phyloP scores from a whole-genome alignment of 169 alveolate species.

The Cryptosporidium felis region DNA sequence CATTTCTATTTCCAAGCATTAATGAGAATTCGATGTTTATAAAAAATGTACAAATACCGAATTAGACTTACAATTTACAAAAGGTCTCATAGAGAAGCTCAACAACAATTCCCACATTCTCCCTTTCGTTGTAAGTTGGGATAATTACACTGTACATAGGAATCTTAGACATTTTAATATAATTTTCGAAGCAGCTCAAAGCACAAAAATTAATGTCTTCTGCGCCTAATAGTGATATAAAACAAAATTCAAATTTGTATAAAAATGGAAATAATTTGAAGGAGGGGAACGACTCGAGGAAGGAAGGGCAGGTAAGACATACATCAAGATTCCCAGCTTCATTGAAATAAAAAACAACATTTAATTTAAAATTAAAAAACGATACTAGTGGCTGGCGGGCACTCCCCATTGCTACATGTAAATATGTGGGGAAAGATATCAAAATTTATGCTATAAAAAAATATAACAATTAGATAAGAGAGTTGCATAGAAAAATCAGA shows the following conservation, averaged over 20 bases:
- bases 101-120: conserved; percentile 90
- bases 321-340: too few species aligned
- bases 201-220: too few species aligned
- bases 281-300: too few species aligned
- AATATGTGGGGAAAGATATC: conserved; percentile 42
- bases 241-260: too few species aligned
- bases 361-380: conserved; percentile 12
- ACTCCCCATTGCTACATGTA: conserved; percentile 29
- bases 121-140: conserved; percentile 96
- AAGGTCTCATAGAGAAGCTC: conserved; percentile 87
- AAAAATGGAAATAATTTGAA: too few species aligned
- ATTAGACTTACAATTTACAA: conserved; percentile 77
- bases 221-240: too few species aligned
- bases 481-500: neutral
- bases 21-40: neutral
- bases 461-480: neutral
- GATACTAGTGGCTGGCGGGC: neutral
- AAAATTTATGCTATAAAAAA: conserved; percentile 12
- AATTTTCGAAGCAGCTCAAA: too few species aligned
- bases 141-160: conserved; percentile 87
- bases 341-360: too few species aligned
- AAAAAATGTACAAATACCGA: neutral
- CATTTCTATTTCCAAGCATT: conserved; percentile 66
- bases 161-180: too few species aligned
- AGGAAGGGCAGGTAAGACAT: too few species aligned